Base-by-base conservation (phyloP, 345 rosid genomes). In the Crucihimalaya himalaica region DNA sequence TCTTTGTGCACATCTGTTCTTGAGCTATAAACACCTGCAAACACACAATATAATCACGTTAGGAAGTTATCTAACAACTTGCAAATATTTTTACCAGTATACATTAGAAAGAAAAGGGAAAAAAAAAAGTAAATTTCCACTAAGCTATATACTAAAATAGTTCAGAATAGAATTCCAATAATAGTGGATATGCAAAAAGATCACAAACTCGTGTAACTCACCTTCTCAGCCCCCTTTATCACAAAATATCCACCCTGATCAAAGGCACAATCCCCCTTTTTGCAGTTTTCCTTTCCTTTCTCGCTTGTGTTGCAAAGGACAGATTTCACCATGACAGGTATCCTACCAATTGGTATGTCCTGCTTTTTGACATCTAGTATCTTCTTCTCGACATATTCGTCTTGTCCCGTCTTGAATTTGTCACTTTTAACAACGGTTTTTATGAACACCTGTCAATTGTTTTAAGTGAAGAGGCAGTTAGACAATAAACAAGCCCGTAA, bases 221-320 rank as follows among this genome's bases (percentile, higher is more conserved):
- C 97, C 89, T 94, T 94, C 74, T 94, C 97, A 55, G 97, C 96
- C 11, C 98, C 97, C 76, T 94, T 94, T 51, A 94, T 85, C 68
- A 89, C 54, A 77, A 94, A 94, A 74, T 88, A 94, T 34, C 96
- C 98, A 46, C 97, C 96, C 16, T 84, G 93, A 68, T 94, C 98
- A 83, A 85, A 94, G 46, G 87, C 97, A 75, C 98, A 94, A 48
- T 94, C 96, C 50, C 73, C 84, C 71, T 76, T 76, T 63, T 47
- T 55, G 66, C 32, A n/a, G 20, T 13, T 66, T 29, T 50, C 68
- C 55, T 84, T 85, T 57, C 82, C 87, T 19, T 54, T 79, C 51
- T 68, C 85, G 21, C 35, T 78, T 86, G 87, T 84, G 81, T 97
- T 86, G 79, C 96, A 94, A 18, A 89, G 85, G 18, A 84, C 78